phyloP scores from a whole-genome alignment of 2,329 filamentous ascomycete species.

The Fusarium veterinarium region DNA sequence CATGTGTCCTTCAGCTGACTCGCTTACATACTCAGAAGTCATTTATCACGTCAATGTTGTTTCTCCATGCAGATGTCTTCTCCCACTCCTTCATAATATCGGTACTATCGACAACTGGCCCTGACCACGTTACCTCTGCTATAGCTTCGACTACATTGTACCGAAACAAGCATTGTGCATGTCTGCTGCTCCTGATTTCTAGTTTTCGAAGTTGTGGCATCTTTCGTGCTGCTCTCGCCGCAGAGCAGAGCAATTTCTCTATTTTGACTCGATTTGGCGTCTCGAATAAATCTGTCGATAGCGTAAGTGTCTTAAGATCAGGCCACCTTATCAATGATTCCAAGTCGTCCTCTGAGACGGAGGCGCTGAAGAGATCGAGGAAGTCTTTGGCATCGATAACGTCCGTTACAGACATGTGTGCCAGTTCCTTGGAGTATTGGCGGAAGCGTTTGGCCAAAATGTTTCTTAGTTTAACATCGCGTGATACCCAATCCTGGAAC shows the following conservation, averaged over 20 bases:
- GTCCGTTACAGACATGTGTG: conserved; percentile 12
- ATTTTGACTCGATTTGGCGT: accelerated
- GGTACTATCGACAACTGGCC: not conserved
- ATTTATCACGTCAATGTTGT: not conserved
- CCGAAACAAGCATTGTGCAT: not conserved
- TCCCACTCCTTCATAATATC: not conserved
- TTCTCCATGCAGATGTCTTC: not conserved
- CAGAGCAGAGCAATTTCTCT: accelerated
- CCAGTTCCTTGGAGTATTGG: not conserved
- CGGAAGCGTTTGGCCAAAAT: conserved; percentile 4
- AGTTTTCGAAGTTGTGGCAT: not conserved
- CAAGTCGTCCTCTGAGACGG: not conserved
- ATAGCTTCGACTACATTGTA: not conserved
- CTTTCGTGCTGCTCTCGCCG: not conserved
- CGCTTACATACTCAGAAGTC: not conserved
- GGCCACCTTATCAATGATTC: not conserved
- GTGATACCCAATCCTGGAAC: not conserved
- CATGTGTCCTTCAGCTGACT: not conserved
- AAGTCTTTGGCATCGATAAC: conserved; percentile 23
- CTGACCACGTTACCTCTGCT: not conserved
- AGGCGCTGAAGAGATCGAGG: not conserved
- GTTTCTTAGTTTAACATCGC: not conserved
- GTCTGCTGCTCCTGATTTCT: not conserved
- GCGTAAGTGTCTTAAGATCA: not conserved
- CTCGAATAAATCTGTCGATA: conserved; percentile 2